A percentile compares a stretch with the other conserved stretches of the same genome.
phyloP scores from a whole-genome alignment of 2,329 filamentous ascomycete genomes.

The Venturia asperata region DNA sequence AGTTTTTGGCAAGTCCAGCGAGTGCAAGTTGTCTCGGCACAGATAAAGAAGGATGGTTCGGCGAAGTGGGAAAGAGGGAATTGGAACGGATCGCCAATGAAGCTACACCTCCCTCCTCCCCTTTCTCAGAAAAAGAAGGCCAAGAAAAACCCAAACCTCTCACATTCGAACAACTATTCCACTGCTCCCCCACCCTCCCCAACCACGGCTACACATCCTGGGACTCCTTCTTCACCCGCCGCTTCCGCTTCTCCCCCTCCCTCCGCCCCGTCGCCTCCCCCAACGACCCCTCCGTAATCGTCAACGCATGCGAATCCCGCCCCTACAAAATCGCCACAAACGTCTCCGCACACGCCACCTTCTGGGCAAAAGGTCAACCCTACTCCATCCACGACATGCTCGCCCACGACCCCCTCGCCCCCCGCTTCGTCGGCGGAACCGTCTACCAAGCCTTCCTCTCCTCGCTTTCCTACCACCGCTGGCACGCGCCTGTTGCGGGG shows the following conservation, averaged over 20 bases:
- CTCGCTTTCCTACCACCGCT: slow-evolving; percentile 62
- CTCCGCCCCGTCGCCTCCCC: slow-evolving; percentile 53
- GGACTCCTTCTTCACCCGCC: slow-evolving; percentile 64
- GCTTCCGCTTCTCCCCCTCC: slow-evolving; percentile 39
- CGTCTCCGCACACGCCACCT: slow-evolving; percentile 51
- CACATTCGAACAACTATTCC: slow-evolving; percentile 53
- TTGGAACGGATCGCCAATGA: slow-evolving; percentile 12
- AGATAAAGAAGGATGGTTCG: slow-evolving; percentile 36
- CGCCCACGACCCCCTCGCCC: slow-evolving; percentile 45
- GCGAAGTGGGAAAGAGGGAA: slow-evolving; percentile 22
- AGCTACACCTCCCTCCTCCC: slow-evolving; percentile 27
- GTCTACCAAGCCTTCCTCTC: slow-evolving; percentile 66
- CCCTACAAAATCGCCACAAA: slow-evolving; percentile 47
- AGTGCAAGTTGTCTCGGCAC: slow-evolving; percentile 35
- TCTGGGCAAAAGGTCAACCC: slow-evolving; percentile 63
- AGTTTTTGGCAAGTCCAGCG: slow-evolving; percentile 30
- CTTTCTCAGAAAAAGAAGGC: slow-evolving; percentile 24
- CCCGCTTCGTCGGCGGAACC: slow-evolving; percentile 54
- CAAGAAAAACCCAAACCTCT: background rate
- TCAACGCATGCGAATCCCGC: slow-evolving; percentile 50
- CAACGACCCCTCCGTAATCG: slow-evolving; percentile 39
- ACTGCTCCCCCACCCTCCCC: slow-evolving; percentile 49
- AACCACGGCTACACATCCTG: slow-evolving; percentile 58
- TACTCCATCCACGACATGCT: slow-evolving; percentile 62
- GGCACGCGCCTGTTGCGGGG: slow-evolving; percentile 61